Base-by-base conservation (phyloP, 305 asterid genomes). In the Fraxinus albicans region DNA sequence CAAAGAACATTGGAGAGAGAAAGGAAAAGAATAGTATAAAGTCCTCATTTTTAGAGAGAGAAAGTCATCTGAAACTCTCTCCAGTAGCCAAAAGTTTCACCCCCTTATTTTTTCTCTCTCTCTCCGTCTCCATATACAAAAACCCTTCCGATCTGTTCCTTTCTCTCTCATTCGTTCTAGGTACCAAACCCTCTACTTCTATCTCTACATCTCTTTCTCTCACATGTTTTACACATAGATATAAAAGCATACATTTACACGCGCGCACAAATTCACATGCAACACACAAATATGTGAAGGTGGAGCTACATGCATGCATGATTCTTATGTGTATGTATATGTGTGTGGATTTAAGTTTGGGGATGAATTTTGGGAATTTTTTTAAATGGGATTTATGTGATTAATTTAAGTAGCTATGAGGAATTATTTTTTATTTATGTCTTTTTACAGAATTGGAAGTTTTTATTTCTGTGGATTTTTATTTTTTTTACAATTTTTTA, bases 161-260 rank as follows among this genome's bases (percentile, higher is more conserved):
- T 73, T 80, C 90, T 84, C 87, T 85, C 86, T 88, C 88, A 83
- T 84, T 87, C 86, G 60, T 86, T 85, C 84, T 58, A 86, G 89
- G 91, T 86, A 86, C 78, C 27, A 9, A 53, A 58, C 23, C 38
- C 40, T 3, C 50, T 19, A 77, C 63, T 53, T 38, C 42, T 38
- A 7, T 38, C 40, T 3, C 50, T 15, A 74, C 63, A 40, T 38
- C 10, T 7, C 40, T 35, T 4, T 60, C 53, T 65, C 15, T 55
- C 74, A 10, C 74, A 53, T 73, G 6, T 38, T 38, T 0, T 35
- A 7, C 80, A 10, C 34, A 4, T 21, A 23, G 72, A 60, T 50
- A 60, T 80, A 60, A 33, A 82, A 73, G 6, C 44, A 31, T n/a
- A 23, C 58, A 15, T 78, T 12, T 76, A 21, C 29, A 34, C 76